Evolutionary conservation across 129 eudicot genomes (phyloP).

Genomic region (Flaveria linearis): DNA sequence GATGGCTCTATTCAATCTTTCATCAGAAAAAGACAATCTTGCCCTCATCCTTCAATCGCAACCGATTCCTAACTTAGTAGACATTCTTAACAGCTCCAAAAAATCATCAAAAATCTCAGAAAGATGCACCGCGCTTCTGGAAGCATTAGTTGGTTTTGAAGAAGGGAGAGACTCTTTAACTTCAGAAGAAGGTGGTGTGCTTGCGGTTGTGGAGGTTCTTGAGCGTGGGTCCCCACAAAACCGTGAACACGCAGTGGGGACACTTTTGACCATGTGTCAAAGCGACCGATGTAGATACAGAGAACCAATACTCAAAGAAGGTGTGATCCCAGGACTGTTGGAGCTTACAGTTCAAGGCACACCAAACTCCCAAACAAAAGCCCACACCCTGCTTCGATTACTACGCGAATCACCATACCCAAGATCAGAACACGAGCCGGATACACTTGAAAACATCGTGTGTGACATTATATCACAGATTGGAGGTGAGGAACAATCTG

Average conservation of each 20-base stretch:
- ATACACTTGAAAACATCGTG: conserved; percentile 83
- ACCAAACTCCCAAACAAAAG: conserved; percentile 66
- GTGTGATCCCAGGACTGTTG: conserved; percentile 90
- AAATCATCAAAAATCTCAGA: conserved; percentile 77
- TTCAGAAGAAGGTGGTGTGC: conserved; percentile 84
- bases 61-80: conserved; percentile 67
- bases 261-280: conserved; percentile 77
- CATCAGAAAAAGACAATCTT: conserved; percentile 66
- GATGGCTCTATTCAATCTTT: conserved; percentile 84
- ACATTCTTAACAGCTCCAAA: conserved; percentile 62
- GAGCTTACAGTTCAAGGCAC: conserved; percentile 97
- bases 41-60: conserved; percentile 54
- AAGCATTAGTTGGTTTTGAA: conserved; percentile 59
- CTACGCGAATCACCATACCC: conserved; percentile 81
- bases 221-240: conserved; percentile 85
- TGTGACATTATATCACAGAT: conserved; percentile 75
- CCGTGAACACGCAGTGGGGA: conserved; percentile 93
- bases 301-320: conserved; percentile 92
- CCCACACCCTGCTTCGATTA: conserved; percentile 61
- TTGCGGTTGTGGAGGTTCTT: conserved; percentile 86
- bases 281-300: conserved; percentile 67
- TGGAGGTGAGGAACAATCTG: conserved; percentile 82
- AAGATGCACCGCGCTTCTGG: conserved; percentile 71
- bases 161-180: conserved; percentile 63
- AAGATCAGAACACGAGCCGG: conserved; percentile 63